Base-by-base conservation (phyloP, 2,329 filamentous ascomycete genomes). In the Monascus ruber region DNA sequence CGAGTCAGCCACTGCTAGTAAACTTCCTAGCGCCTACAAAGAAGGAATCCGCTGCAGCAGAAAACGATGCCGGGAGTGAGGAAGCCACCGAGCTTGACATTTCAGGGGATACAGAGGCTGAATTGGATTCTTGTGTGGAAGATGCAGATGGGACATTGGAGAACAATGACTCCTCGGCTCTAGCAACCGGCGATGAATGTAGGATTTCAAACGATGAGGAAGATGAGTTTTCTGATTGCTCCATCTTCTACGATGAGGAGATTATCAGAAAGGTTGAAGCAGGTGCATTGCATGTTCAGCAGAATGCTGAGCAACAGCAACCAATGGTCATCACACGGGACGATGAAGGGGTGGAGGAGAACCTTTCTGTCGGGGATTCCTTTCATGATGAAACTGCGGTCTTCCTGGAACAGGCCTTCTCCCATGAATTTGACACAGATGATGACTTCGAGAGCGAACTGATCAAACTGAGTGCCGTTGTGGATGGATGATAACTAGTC, bases 1-100 rank as follows among this genome's bases (percentile, higher is more conserved):
- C 57, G 6, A 63, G 59, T 35, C 59, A 63, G 40, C 59, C 57
- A 7, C 40, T 58, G 37, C 45, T 63, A 10, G 53, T 54, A 24
- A 56, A 49, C n/a, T 63, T 63, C 27, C 46, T 58, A 34, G 50
- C 31, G 17, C 31, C 10, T 17, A 6, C 31, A 46, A 35, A 48
- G 44, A 38, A 39, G 32, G 26, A 45, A 39, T 36, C 41, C n/a
- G 32, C 33, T 32, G 8, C 35, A 17, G 29, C 6, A 6, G 28
- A 10, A 10, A 10, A 10, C 6, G 10, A 6, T 29, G 28, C 28
- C 10, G 28, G 28, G 28, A 10, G 10, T 29, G 28, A 10, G 28
- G 28, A 29, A 2, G 28, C 6, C 10, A 29, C 28, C 10, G 28
- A 29, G 28, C 6, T 6, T 6, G 6, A 29, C 6, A 10, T 29